Evolutionary conservation across 2,329 filamentous ascomycete species (phyloP).

Genomic region (Geosmithia morbida): DNA sequence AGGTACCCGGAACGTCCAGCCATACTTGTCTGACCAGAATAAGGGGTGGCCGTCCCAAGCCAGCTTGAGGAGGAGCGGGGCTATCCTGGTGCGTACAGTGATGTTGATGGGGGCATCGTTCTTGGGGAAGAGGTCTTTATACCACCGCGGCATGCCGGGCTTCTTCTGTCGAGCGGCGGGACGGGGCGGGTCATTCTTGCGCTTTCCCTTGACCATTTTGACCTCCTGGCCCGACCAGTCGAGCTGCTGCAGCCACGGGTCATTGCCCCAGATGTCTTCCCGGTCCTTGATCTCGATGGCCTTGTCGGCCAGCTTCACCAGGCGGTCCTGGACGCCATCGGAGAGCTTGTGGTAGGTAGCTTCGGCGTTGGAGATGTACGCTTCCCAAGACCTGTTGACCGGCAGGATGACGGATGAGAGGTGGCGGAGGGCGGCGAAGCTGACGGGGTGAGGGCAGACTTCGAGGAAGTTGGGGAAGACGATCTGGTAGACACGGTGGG

Average conservation of each 20-base stretch:
- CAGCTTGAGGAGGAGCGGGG: conserved; percentile 69
- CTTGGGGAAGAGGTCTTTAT: conserved; percentile 73
- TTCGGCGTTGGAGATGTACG: conserved; percentile 74
- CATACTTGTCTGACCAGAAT: conserved; percentile 84
- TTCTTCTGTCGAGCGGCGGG: conserved; percentile 78
- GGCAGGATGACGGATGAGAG: conserved; percentile 89
- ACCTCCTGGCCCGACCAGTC: conserved; percentile 94
- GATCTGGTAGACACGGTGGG: conserved; percentile 84
- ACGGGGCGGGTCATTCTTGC: conserved; percentile 65
- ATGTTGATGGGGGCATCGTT: conserved; percentile 56
- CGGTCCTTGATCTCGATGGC: conserved; percentile 62
- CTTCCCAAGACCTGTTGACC: conserved; percentile 75
- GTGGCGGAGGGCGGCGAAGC: conserved; percentile 85
- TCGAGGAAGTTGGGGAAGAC: conserved; percentile 83
- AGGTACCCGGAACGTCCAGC: conserved; percentile 81
- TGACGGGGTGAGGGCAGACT: conserved; percentile 91
- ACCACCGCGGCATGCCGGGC: conserved; percentile 92
- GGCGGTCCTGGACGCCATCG: conserved; percentile 60
- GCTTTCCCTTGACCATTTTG: conserved; percentile 82
- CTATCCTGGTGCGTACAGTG: conserved; percentile 75
- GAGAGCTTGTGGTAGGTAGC: conserved; percentile 67
- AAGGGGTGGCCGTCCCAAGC: conserved; percentile 83
- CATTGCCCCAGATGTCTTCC: conserved; percentile 53
- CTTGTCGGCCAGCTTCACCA: conserved; percentile 60
- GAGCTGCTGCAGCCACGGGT: conserved; percentile 85